phyloP scores from a whole-genome alignment of 1,139 yeast genomes.

The Saccharomycopsis hybrid region DNA sequence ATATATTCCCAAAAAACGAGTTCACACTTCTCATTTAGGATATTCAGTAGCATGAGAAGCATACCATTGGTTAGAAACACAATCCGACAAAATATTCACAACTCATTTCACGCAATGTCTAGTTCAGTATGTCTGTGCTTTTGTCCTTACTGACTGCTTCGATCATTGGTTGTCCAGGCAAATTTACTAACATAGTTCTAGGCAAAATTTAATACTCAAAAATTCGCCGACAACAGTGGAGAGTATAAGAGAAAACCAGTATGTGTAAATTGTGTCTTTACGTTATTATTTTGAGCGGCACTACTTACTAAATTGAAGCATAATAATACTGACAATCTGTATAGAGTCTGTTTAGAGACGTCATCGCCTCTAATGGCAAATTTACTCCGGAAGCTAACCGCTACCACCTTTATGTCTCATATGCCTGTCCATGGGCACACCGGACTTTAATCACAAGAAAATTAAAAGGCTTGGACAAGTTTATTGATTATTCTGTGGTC shows the following conservation, averaged over 20 bases:
- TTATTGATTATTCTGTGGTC: slow-evolving; percentile 59
- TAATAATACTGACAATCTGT: not conserved
- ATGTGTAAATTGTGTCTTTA: not conserved
- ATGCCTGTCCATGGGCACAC: slow-evolving; percentile 96
- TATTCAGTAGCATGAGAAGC: no score
- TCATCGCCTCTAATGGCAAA: slow-evolving; percentile 49
- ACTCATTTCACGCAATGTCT: not conserved
- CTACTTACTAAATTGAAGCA: not conserved
- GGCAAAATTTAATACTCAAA: slow-evolving; percentile 36
- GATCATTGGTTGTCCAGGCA: not conserved
- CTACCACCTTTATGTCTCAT: slow-evolving; percentile 81
- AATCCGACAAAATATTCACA: no score
- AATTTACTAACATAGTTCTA: not conserved
- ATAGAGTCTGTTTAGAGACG: slow-evolving; percentile 45
- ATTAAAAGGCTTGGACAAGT: slow-evolving; percentile 67
- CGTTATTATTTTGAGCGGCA: no score
- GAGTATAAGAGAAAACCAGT: slow-evolving; percentile 44
- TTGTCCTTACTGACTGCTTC: not conserved
- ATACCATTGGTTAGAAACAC: no score
- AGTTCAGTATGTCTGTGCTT: not conserved
- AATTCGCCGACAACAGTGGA: slow-evolving; percentile 49
- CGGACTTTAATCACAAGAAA: slow-evolving; percentile 69
- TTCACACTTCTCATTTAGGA: no score
- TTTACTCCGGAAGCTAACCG: slow-evolving; percentile 72
- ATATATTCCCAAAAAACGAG: no score